Evolutionary conservation across 257 asterid genomes (phyloP).

Genomic region (Solanum sitiens): DNA sequence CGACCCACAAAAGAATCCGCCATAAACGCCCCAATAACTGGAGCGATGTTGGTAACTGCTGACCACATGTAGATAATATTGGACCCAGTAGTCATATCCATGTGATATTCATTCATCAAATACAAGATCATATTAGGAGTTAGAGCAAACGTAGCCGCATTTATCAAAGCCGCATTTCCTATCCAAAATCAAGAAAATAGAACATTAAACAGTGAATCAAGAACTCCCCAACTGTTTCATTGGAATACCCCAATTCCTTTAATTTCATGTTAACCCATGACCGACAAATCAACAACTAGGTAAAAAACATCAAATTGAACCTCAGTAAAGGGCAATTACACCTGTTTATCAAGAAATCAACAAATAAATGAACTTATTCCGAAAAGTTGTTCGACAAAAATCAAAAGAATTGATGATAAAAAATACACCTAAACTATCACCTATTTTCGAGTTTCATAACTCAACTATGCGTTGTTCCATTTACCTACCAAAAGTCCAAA

Average conservation of each 20-base stretch:
- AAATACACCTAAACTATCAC: background rate
- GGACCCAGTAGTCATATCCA: conserved; percentile 45
- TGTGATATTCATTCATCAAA: conserved; percentile 40
- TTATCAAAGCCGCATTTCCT: conserved; percentile 53
- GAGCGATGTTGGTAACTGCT: conserved; percentile 44
- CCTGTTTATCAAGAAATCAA: background rate
- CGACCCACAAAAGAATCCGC: conserved; percentile 63
- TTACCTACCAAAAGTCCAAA: background rate
- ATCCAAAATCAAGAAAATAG: background rate
- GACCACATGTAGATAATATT: conserved; percentile 53
- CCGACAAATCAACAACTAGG: background rate
- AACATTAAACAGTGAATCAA: background rate
- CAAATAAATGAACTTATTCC: background rate
- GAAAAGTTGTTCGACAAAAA: background rate
- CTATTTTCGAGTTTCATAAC: background rate
- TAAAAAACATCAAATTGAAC: background rate
- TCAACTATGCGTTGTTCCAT: background rate
- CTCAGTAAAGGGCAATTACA: background rate
- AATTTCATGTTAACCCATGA: background rate
- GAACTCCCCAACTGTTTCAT: background rate
- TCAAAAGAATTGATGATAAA: background rate
- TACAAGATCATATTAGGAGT: conserved; percentile 55
- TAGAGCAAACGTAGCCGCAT: conserved; percentile 43
- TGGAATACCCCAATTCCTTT: background rate
- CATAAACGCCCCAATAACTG: conserved; percentile 45